A percentile compares a stretch with the other conserved stretches of the same genome.
These are phyloP conservation scores for Steccherinum ochraceum DNA, from an alignment of 768 basidiomycete genomes.

Conservation along the genomic window DNA sequence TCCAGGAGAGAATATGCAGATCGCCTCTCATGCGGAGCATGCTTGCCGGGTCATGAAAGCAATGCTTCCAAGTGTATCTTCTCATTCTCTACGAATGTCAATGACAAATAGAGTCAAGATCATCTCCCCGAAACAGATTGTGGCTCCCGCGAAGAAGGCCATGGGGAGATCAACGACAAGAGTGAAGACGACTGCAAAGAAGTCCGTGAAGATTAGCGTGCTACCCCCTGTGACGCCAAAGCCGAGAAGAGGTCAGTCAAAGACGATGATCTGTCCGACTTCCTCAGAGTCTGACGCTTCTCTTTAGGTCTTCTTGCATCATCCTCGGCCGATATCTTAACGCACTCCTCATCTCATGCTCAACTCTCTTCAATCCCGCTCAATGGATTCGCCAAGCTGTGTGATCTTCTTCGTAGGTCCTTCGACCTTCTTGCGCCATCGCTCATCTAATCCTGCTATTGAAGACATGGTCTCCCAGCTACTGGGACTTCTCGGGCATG, in stretches of 20 bases:
- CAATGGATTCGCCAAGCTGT: slow-evolving; percentile 27
- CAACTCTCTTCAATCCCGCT: slow-evolving; percentile 13
- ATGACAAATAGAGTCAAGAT: neutral
- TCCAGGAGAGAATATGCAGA: slow-evolving; percentile 34
- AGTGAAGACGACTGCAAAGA: slow-evolving; percentile 1
- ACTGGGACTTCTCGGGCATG: slow-evolving; percentile 63
- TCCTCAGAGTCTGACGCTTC: too few species aligned
- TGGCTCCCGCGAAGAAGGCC: neutral
- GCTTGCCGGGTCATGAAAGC: slow-evolving; percentile 44
- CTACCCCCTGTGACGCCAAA: slow-evolving; percentile 34
- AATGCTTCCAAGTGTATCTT: slow-evolving; percentile 20
- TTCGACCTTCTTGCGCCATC: neutral
- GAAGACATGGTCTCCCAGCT: slow-evolving; percentile 54
- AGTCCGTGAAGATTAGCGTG: neutral
- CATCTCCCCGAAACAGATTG: neutral
- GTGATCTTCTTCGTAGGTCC: slow-evolving; percentile 48
- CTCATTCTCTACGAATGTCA: slow-evolving; percentile 3
- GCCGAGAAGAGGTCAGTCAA: slow-evolving; percentile 35
- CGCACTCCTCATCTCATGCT: too few species aligned
- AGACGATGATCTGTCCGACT: slow-evolving; percentile 3
- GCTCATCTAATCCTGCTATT: neutral
- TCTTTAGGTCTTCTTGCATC: too few species aligned
- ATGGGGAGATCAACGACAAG: slow-evolving; percentile 5
- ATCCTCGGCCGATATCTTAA: too few species aligned
- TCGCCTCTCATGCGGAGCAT: slow-evolving; percentile 47